phyloP scores from a whole-genome alignment of 441 rosid species.

The Erodium texanum region DNA sequence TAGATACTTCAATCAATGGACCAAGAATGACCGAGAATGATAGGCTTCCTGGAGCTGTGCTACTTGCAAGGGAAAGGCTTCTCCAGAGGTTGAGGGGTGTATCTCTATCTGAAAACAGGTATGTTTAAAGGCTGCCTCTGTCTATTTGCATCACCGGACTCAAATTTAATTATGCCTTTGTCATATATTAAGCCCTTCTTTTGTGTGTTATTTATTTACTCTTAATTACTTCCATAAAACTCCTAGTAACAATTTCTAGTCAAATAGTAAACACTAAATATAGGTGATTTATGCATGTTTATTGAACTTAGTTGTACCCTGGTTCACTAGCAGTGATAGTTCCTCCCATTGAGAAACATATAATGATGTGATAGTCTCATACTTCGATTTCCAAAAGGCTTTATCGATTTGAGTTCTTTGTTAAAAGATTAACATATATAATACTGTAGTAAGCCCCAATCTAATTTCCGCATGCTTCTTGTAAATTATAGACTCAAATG shows the following conservation, averaged over 20 bases:
- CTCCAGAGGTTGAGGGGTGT: constrained; percentile 80
- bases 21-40: constrained; percentile 36
- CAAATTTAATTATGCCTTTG: neutral
- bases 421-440: neutral
- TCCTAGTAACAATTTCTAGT: neutral
- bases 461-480: neutral
- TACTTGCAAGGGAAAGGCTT: constrained; percentile 86
- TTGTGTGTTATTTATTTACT: neutral
- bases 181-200: neutral
- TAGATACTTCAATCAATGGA: constrained; percentile 32
- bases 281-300: neutral
- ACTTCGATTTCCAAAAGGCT: neutral
- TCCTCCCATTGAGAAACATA: neutral
- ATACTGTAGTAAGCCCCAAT: neutral
- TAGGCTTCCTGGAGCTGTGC: constrained; percentile 84
- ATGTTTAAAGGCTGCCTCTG: constrained; percentile 11
- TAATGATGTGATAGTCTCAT: neutral
- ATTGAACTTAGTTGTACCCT: neutral
- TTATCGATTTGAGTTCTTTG: neutral
- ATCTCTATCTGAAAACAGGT: constrained; percentile 60
- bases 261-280: neutral
- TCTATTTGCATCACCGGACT: neutral
- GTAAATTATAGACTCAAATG: too few species aligned
- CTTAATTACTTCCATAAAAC: neutral
- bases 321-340: neutral